Base-by-base conservation (phyloP, 441 rosid genomes). In the Pelargonium exstipulatum region DNA sequence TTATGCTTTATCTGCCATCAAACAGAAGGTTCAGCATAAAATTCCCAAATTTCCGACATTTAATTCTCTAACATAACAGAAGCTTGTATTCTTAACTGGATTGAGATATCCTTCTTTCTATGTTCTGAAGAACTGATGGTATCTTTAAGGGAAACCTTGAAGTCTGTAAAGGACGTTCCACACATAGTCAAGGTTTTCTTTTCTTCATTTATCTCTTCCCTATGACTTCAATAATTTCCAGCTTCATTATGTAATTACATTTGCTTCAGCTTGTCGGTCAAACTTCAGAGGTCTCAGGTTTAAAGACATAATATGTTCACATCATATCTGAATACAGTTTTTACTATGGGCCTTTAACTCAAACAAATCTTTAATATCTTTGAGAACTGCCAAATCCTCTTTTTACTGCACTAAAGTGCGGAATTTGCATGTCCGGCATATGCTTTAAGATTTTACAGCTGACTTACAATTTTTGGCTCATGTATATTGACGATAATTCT, bases 121-220 rank as follows among this genome's bases (percentile, higher is more conserved):
- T 81, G 76, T 74, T 90, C 95, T 14, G 89, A 85, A 79, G 96
- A 91, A 83, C 81, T 94, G 71, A 87, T 86, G 89, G 74, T 77
- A 73, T 91, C 97, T 66, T 81, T 91, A 68, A 86, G 76, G 67
- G 96, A 87, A 78, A 91, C 97, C 67, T 78, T 95, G 81, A 95
- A 91, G 79, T 86, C 92, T 68, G 86, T 90, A 69, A 95, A 95
- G 86, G 99, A 95, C 82, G 77, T 90, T 74, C 83, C 92, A 1
- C 83, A 80, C 68, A 73, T 95, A 69, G 87, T 95, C 64, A 95
- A 87, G 95, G 99, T 95, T 67, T 55, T 66, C 57, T 2, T 73
- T 46, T 66, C 49, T 69, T 70, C 26, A 65, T 62, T 70, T 43
- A 42, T 53, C 51, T 57, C 16, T 70, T 71, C 24, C 49, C 17